Evolutionary conservation across 2,329 filamentous ascomycete genomes (phyloP).

Genomic region (Diaporthe longicolla): DNA sequence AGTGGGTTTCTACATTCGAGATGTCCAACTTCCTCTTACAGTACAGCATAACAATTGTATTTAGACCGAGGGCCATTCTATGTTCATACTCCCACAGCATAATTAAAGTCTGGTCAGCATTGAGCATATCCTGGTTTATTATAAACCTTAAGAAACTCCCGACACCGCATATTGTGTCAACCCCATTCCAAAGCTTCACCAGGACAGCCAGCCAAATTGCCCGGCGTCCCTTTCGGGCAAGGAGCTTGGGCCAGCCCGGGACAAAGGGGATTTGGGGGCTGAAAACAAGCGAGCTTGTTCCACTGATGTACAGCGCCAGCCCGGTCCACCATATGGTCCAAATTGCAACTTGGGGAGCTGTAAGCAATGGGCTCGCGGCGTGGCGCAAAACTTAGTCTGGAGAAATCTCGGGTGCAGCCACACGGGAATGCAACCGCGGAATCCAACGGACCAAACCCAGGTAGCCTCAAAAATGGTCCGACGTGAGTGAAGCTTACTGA

Average conservation of each 20-base stretch:
- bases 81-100: neutral
- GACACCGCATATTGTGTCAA: neutral
- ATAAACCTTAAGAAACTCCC: neutral
- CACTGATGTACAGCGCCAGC: neutral
- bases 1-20: neutral
- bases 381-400: neutral
- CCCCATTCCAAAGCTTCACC: neutral
- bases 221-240: constrained; percentile 24
- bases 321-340: neutral
- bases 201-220: neutral
- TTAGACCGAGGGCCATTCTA: neutral
- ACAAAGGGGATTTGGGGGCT: neutral
- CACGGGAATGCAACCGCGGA: constrained; percentile 19
- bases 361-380: neutral
- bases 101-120: neutral
- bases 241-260: constrained; percentile 36
- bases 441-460: constrained; percentile 7
- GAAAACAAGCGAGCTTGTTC: neutral
- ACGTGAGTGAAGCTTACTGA: neutral
- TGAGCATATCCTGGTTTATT: neutral
- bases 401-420: constrained; percentile 29
- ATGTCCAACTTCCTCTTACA: neutral
- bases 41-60: neutral
- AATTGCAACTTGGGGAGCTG: neutral
- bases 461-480: constrained; percentile 14